Evolutionary conservation across 2,329 filamentous ascomycete species (phyloP).

Genomic region (Fusarium veterinarium): DNA sequence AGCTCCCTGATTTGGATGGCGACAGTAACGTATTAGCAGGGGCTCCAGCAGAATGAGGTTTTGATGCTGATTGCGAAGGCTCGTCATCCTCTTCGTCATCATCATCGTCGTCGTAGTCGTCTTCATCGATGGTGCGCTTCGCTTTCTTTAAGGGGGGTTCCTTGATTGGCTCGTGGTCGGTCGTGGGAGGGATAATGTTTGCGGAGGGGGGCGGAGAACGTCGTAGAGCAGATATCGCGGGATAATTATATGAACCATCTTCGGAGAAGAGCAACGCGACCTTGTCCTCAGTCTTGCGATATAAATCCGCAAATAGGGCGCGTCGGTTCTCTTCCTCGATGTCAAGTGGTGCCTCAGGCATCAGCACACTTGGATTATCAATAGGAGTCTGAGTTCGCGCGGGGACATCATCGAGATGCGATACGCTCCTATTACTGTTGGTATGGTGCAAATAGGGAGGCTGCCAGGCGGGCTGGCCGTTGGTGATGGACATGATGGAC

Average conservation of each 20-base stretch:
- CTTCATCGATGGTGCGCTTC: conserved; percentile 82
- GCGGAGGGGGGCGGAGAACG: conserved; percentile 53
- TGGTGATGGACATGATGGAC: conserved; percentile 73
- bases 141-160: conserved; percentile 78
- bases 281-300: conserved; percentile 79
- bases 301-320: conserved; percentile 80
- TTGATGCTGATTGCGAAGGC: conserved; percentile 66
- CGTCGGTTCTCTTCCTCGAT: conserved; percentile 77
- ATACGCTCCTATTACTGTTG: conserved; percentile 62
- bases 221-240: conserved; percentile 65
- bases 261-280: conserved; percentile 79
- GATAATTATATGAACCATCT: conserved; percentile 63
- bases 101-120: conserved; percentile 86
- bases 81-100: conserved; percentile 74
- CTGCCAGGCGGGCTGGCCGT: conserved; percentile 74
- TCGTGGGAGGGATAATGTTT: conserved; percentile 63
- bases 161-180: conserved; percentile 68
- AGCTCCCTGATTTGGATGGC: conserved; percentile 77
- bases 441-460: conserved; percentile 64
- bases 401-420: conserved; percentile 70
- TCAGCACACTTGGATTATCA: conserved; percentile 61
- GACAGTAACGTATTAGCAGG: conserved; percentile 71
- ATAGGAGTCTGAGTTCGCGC: conserved; percentile 63
- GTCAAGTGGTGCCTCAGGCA: conserved; percentile 71
- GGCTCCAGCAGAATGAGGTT: conserved; percentile 61